A percentile compares a stretch with the other conserved stretches of the same genome.
phyloP scores from a whole-genome alignment of 441 rosid species.

The Gossypium schwendimanii region DNA sequence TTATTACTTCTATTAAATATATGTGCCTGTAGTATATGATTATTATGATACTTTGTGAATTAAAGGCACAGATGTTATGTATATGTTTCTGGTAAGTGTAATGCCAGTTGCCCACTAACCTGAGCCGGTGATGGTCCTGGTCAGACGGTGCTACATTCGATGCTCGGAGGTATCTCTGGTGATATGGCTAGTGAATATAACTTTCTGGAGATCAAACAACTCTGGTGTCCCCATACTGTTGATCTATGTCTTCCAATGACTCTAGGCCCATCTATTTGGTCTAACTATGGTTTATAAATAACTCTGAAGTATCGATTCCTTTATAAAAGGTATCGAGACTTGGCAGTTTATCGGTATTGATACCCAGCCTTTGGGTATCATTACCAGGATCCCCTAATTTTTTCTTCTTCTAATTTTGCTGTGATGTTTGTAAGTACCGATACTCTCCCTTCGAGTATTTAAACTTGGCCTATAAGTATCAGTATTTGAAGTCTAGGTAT shows the following conservation, averaged over 20 bases:
- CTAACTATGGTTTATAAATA: background rate
- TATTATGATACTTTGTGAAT: background rate
- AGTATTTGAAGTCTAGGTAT: background rate
- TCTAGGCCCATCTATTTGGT: background rate
- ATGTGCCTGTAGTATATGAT: constrained; percentile 1
- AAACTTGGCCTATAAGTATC: background rate
- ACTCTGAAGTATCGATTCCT: background rate
- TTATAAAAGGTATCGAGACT: background rate
- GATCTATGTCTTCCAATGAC: background rate
- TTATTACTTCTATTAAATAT: background rate
- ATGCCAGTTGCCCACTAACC: background rate
- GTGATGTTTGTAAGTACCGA: background rate
- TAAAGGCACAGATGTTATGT: background rate
- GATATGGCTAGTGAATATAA: background rate
- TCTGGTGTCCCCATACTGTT: background rate
- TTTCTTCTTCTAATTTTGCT: background rate
- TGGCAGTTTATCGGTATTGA: background rate
- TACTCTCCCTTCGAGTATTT: background rate
- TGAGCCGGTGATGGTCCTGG: background rate
- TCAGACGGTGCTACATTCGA: background rate
- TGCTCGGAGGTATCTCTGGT: background rate
- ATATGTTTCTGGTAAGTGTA: background rate
- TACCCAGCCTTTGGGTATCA: background rate
- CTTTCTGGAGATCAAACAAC: background rate
- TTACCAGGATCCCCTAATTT: background rate